phyloP scores from a whole-genome alignment of 805 yeast genomes.

The Candida sphagnicola region DNA sequence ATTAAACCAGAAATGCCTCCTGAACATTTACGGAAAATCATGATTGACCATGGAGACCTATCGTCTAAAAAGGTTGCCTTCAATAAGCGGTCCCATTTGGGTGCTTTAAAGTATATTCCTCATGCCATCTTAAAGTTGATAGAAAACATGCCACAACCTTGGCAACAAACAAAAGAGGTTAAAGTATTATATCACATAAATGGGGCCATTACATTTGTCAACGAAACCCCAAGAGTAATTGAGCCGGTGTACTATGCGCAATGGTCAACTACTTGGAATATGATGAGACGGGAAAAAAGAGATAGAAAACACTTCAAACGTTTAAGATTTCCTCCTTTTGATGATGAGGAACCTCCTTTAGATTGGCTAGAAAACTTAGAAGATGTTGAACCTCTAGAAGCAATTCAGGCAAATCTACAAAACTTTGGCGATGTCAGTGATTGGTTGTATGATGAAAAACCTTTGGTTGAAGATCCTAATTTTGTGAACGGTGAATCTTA shows the following conservation, averaged over 20 bases:
- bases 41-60: constrained; percentile 81
- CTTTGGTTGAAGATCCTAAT: constrained; percentile 54
- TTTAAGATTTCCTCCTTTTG: constrained; percentile 93
- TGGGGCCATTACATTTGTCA: constrained; percentile 94
- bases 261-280: constrained; percentile 92
- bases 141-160: constrained; percentile 98
- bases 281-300: constrained; percentile 91
- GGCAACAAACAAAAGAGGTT: constrained; percentile 88
- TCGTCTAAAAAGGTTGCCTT: constrained; percentile 72
- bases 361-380: constrained; percentile 79
- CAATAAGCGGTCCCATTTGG: constrained; percentile 83
- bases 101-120: constrained; percentile 92
- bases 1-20: constrained; percentile 86
- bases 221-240: constrained; percentile 86
- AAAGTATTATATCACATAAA: constrained; percentile 83
- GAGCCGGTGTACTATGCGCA: constrained; percentile 91
- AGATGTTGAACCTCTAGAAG: constrained; percentile 66
- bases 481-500: constrained; percentile 77
- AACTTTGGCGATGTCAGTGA: constrained; percentile 58
- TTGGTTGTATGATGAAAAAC: constrained; percentile 81
- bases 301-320: constrained; percentile 88
- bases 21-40: constrained; percentile 82
- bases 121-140: constrained; percentile 86
- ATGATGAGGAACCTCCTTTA: constrained; percentile 94
- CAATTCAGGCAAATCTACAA: constrained; percentile 65